phyloP scores from a whole-genome alignment of 805 yeast species.

The Brettanomyces sp. region DNA sequence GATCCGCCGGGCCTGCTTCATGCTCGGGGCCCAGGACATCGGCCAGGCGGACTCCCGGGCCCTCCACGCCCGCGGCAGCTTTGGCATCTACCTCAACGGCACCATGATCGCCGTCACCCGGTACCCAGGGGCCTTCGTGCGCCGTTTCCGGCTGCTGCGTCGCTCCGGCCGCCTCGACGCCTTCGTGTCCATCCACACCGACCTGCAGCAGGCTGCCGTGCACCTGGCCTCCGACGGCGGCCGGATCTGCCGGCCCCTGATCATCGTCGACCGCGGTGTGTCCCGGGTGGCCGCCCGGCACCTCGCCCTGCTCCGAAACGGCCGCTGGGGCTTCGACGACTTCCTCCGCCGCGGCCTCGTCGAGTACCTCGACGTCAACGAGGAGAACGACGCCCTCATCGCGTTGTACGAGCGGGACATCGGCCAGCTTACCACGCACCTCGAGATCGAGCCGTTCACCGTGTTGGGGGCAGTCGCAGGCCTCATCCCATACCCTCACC shows the following conservation, averaged over 20 bases:
- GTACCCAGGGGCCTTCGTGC: conserved; percentile 76
- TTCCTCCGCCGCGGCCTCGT: conserved; percentile 79
- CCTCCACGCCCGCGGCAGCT: conserved; percentile 67
- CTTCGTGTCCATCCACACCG: conserved; percentile 83
- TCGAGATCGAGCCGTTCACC: conserved; percentile 94
- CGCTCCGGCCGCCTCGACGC: conserved; percentile 80
- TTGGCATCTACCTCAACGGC: conserved; percentile 88
- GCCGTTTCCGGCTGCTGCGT: conserved; percentile 69
- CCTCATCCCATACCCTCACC: conserved; percentile 85
- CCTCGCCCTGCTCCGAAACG: conserved; percentile 49
- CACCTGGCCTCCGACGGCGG: conserved; percentile 99
- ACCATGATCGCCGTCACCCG: conserved; percentile 85
- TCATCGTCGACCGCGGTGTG: conserved; percentile 67
- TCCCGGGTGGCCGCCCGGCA: conserved; percentile 70
- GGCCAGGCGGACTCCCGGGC: conserved; percentile 73
- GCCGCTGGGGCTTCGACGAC: conserved; percentile 83
- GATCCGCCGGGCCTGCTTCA: conserved; percentile 61
- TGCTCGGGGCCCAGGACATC: conserved; percentile 86
- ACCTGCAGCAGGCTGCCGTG: conserved; percentile 83
- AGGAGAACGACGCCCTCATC: conserved; percentile 88
- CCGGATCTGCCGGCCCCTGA: conserved; percentile 92
- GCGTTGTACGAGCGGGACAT: conserved; percentile 77
- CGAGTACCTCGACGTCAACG: conserved; percentile 94
- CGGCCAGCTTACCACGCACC: conserved; percentile 58
- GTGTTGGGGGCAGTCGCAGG: conserved; percentile 91